These are phyloP conservation scores for Brassica cretica DNA, from an alignment of 345 rosid species.

Conservation along the genomic window DNA sequence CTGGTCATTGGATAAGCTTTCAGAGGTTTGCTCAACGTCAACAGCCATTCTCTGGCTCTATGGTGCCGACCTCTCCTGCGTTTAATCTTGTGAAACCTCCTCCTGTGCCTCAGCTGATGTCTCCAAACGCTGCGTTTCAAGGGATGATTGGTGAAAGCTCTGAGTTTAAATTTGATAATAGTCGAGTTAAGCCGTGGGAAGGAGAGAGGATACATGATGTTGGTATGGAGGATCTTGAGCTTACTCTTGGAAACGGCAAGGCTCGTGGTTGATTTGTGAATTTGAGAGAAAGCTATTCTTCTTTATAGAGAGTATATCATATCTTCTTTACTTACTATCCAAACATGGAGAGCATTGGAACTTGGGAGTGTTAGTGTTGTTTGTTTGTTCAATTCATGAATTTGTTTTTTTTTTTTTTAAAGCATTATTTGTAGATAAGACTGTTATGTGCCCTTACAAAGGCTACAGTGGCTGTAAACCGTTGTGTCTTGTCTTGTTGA, in stretches of 20 bases:
- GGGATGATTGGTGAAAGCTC: background rate
- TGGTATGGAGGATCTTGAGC: constrained; percentile 1
- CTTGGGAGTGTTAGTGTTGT: background rate
- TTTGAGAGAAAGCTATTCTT: background rate
- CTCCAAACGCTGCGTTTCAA: background rate
- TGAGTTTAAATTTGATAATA: background rate
- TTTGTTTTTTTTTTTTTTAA: background rate
- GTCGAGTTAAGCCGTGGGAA: background rate
- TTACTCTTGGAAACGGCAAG: background rate
- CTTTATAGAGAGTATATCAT: background rate
- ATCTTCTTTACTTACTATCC: background rate
- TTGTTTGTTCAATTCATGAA: background rate
- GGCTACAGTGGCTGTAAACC: background rate
- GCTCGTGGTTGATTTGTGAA: background rate
- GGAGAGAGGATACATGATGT: constrained; percentile 1
- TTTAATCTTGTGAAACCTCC: background rate
- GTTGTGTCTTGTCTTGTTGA: background rate
- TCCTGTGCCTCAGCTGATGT: background rate
- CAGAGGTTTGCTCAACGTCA: background rate
- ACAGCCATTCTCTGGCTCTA: background rate
- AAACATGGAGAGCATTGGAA: background rate
- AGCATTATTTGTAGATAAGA: constrained; percentile 1
- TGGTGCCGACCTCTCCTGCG: background rate
- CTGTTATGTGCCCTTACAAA: background rate
- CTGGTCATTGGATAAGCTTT: constrained; percentile 1